Percentiles rank a stretch among this genome's conserved stretches.
Conservation (phyloP, 805 yeast genomes). For the Metschnikowia dekortorum region DNA sequence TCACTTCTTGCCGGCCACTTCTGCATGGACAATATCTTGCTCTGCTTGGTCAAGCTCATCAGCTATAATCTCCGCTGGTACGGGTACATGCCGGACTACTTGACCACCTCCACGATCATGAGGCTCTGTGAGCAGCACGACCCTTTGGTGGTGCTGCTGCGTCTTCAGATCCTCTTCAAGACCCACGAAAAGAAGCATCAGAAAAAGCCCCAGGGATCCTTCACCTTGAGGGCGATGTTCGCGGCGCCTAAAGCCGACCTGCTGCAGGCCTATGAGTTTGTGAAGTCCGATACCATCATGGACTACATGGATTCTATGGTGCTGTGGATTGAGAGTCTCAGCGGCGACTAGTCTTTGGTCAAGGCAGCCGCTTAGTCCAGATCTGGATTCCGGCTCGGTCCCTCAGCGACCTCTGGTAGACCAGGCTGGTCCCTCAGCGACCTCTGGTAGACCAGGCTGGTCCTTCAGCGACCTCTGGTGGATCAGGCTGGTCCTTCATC, state of each 20-base stretch:
- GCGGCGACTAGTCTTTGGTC: neutral
- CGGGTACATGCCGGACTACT: conserved; percentile 44
- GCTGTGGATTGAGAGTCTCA: conserved; percentile 24
- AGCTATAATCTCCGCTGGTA: conserved; percentile 68
- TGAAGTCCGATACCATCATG: conserved; percentile 29
- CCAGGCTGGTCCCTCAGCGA: too few species aligned
- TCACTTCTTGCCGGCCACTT: conserved; percentile 27
- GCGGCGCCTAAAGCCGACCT: conserved; percentile 12
- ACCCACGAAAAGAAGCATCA: conserved; percentile 8
- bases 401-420: too few species aligned
- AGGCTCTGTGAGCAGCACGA: conserved; percentile 41
- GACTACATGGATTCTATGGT: conserved; percentile 28
- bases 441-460: too few species aligned
- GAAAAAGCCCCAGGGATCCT: conserved; percentile 6
- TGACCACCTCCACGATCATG: conserved; percentile 40
- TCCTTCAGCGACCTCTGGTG: too few species aligned
- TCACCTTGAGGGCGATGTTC: conserved; percentile 14
- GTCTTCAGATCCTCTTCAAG: conserved; percentile 34
- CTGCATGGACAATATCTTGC: conserved; percentile 29
- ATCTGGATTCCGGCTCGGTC: too few species aligned
- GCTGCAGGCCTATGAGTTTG: conserved; percentile 20
- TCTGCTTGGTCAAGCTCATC: conserved; percentile 42
- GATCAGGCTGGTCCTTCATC: too few species aligned
- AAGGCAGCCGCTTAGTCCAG: too few species aligned
- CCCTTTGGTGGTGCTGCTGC: conserved; percentile 35